phyloP scores from a whole-genome alignment of 2,329 filamentous ascomycete species.

The Verruconis gallopava region DNA sequence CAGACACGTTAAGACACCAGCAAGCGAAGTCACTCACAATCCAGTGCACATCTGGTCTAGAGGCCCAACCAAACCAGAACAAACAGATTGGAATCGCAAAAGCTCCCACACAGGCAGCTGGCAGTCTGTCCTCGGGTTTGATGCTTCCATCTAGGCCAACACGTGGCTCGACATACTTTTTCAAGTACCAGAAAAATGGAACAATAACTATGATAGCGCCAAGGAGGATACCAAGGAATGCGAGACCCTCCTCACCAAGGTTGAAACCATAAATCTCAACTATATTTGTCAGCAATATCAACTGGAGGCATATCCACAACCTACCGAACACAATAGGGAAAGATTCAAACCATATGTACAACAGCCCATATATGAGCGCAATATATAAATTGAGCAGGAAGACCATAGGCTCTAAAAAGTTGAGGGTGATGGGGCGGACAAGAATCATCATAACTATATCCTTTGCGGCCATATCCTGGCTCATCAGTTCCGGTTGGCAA shows the following conservation, averaged over 20 bases:
- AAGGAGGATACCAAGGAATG: conserved; percentile 23
- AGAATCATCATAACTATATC: conserved; percentile 35
- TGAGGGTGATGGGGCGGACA: conserved; percentile 38
- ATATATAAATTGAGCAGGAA: conserved; percentile 24
- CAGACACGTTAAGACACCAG: conserved; percentile 22
- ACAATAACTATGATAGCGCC: conserved; percentile 19
- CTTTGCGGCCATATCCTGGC: conserved; percentile 20
- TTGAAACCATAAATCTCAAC: conserved; percentile 22
- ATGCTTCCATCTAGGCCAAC: conserved; percentile 15
- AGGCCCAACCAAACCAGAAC: conserved; percentile 30
- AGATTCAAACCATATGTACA: conserved; percentile 25
- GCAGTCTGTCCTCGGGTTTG: conserved; percentile 23
- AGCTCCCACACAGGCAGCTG: conserved; percentile 23
- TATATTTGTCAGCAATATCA: conserved; percentile 2
- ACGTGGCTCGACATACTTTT: conserved; percentile 18
- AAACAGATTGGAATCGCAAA: conserved; percentile 21
- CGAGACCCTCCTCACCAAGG: conserved; percentile 18
- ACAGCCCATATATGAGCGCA: conserved; percentile 22
- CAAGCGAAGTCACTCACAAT: too few relatives aligned
- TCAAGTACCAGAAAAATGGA: conserved; percentile 23
- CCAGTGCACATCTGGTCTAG: conserved; percentile 23
- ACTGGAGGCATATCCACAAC: conserved; percentile 7
- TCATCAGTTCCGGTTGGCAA: conserved; percentile 9
- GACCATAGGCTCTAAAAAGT: conserved; percentile 23
- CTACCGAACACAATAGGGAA: conserved; percentile 21